A percentile compares a stretch with the other conserved stretches of the same genome.
phyloP scores from a whole-genome alignment of 306 rosid species.

The Vigna hirtella region DNA sequence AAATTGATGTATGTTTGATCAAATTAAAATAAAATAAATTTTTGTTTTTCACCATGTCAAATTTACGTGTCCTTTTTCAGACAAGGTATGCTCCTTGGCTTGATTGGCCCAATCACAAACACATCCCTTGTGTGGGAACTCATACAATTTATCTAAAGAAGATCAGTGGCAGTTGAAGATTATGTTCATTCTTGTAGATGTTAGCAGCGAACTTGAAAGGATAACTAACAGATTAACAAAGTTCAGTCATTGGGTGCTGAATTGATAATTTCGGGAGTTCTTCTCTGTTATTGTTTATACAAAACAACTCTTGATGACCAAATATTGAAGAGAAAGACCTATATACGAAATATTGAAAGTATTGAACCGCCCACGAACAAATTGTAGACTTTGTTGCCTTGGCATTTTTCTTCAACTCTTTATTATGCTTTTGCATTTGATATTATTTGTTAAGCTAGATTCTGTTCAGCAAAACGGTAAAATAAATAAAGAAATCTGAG shows the following conservation, averaged over 20 bases:
- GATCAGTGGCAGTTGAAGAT: constrained; percentile 42
- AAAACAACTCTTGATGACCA: constrained; percentile 22
- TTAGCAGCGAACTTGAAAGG: constrained; percentile 30
- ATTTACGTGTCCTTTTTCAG: constrained; percentile 57
- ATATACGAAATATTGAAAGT: constrained; percentile 8
- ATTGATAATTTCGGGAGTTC: constrained; percentile 8
- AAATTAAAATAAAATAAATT: background rate
- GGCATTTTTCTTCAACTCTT: constrained; percentile 31
- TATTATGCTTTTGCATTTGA: background rate
- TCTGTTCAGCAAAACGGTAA: too few species aligned
- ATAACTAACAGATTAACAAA: constrained; percentile 11
- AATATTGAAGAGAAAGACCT: background rate
- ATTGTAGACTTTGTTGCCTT: constrained; percentile 25
- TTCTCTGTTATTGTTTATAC: constrained; percentile 38
- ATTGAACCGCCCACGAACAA: background rate
- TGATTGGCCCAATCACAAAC: constrained; percentile 45
- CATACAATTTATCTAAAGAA: constrained; percentile 9
- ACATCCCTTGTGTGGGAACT: background rate
- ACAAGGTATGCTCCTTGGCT: constrained; percentile 86
- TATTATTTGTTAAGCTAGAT: background rate
- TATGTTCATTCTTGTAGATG: constrained; percentile 46
- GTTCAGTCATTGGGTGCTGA: constrained; percentile 35
- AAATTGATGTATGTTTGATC: background rate
- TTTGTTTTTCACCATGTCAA: constrained; percentile 3
- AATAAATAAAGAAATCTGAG: too few species aligned